A percentile compares a stretch with the other conserved stretches of the same genome.
Evolutionary conservation across 208 protist species (phyloP).

Genomic region (Acanthamoeba healyi): DNA sequence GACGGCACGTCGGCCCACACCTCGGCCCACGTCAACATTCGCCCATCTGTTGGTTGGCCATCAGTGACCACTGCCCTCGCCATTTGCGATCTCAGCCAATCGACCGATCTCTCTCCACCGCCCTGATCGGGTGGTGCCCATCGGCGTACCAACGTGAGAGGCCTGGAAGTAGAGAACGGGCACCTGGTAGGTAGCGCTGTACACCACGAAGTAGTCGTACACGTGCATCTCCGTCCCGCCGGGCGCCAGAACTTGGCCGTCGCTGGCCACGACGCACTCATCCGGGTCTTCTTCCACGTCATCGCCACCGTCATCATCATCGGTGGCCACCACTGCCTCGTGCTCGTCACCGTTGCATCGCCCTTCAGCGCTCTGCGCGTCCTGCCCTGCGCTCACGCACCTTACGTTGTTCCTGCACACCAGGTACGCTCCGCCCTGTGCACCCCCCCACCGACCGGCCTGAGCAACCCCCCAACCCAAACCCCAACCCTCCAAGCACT

Average conservation of each 20-base stretch:
- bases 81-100: background rate
- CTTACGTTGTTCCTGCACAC: background rate
- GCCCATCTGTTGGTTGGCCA: background rate
- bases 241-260: too few relatives aligned
- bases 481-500: too few relatives aligned
- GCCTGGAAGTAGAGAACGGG: conserved; percentile 55
- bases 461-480: too few relatives aligned
- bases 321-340: background rate
- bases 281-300: background rate
- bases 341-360: background rate
- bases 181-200: conserved; percentile 54
- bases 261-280: background rate
- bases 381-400: background rate
- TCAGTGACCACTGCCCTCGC: too few relatives aligned
- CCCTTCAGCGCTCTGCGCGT: background rate
- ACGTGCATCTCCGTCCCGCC: background rate
- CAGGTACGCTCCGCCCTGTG: background rate
- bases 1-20: conserved; percentile 3
- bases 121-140: background rate
- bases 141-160: background rate
- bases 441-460: too few relatives aligned
- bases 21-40: background rate
- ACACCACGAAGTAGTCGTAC: conserved; percentile 37
- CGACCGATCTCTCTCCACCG: too few relatives aligned
- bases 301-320: background rate